Evolutionary conservation across 108 stramenopile genomes (phyloP), one percentile per base, ranked within the genome.

Genomic region (Licmophora abbreviata): DNA sequence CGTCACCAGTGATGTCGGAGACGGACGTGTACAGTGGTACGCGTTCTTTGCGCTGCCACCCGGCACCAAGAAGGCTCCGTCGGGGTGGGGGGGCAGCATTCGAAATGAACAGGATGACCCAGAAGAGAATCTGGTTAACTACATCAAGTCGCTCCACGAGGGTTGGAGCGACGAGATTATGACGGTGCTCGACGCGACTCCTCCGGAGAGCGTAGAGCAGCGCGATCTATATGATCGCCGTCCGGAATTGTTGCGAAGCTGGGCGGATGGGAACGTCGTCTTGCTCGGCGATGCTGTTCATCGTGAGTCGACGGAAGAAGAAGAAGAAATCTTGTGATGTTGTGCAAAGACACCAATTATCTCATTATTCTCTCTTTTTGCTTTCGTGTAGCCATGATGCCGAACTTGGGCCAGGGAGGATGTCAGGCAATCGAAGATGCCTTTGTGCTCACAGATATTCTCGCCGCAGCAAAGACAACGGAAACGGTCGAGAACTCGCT

Each of bases 341-440:
- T 35, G 34, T 35, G 11, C 12, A 12, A 35, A 11, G 34, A 12
- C 12, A 12, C 12, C 34, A 12, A 12, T 11, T 35, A 9, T 35
- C 34, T 35, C 34, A 35, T 11, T 35, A 12, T 9, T 35, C 11
- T 35, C 11, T 35, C 34, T 35, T 35, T 35, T 12, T 35, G 11
- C 12, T 35, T 35, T 11, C 34, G 64, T 71, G 5, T 61, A 73
- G 89, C 96, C 32, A 97, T 97, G 96, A 97, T 97, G 96, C 96
- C 96, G 4, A 97, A 97, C 61, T 73, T 97, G 20, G 96, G 96
- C 10, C 87, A 88, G 59, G 96, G 96, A 29, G 96, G 94, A 37
- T 95, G 96, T 57, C 94, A 95, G 68, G 93, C 94, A 11, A 94
- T 95, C 58, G 94, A 97, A 62, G 96, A 97, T 71, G 94, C 92